These are phyloP conservation scores for Schizophyllum amplum DNA, from an alignment of 1,284 basidiomycete species.

Conservation along the genomic window DNA sequence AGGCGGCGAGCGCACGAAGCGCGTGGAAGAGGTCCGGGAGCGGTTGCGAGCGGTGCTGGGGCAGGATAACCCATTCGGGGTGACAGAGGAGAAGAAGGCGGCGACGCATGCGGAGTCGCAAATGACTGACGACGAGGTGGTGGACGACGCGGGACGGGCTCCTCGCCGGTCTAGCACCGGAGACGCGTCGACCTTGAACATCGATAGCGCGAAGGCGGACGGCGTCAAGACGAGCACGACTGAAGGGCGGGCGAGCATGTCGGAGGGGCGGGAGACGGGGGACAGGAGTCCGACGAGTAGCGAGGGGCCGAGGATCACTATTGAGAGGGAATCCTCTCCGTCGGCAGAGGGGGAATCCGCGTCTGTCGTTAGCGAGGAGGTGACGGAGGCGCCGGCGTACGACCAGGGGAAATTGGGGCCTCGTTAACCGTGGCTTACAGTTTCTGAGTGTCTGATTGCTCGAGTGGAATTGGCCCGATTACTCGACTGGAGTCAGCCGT, in stretches of 20 bases:
- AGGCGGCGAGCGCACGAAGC: constrained; percentile 73
- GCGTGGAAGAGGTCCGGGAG: constrained; percentile 65
- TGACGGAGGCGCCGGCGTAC: not conserved
- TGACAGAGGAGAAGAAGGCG: not conserved
- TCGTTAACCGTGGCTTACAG: too few relatives aligned
- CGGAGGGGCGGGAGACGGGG: not conserved
- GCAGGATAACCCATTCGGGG: not conserved
- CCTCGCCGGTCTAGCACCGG: not conserved
- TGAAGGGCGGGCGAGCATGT: not conserved
- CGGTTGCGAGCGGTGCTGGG: constrained; percentile 61
- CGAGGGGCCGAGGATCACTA: not conserved
- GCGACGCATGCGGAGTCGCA: not conserved
- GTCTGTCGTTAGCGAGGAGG: not conserved
- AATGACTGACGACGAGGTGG: not conserved
- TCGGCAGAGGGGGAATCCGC: not conserved
- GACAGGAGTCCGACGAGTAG: not conserved
- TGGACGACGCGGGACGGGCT: not conserved
- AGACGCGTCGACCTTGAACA: not conserved
- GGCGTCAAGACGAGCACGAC: too few relatives aligned
- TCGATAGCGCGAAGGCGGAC: not conserved
- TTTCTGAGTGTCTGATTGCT: too few relatives aligned
- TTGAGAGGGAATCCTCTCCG: not conserved
- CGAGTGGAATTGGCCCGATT: too few relatives aligned
- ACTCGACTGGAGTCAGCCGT: too few relatives aligned
- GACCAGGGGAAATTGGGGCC: too few relatives aligned